A percentile compares a stretch with the other conserved stretches of the same genome.
phyloP scores from a whole-genome alignment of 345 rosid genomes.

The Moringa oleifera region DNA sequence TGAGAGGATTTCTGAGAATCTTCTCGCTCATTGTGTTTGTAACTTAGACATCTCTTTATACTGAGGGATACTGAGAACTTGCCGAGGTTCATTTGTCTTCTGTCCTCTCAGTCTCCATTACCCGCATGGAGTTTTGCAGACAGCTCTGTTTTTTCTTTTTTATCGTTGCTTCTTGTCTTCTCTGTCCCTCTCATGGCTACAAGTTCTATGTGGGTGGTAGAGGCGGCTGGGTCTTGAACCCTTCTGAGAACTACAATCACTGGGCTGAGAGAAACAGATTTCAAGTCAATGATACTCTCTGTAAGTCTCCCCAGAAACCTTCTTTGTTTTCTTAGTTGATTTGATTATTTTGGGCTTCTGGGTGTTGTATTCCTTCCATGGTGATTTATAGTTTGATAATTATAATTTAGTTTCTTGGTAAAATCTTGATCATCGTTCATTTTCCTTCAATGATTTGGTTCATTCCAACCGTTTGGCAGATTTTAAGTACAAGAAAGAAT shows the following conservation, averaged over 20 bases:
- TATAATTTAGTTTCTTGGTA: neutral
- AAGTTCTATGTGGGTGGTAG: slow-evolving; percentile 56
- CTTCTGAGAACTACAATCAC: slow-evolving; percentile 34
- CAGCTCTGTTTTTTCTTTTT: slow-evolving; percentile 20
- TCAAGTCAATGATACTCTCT: slow-evolving; percentile 49
- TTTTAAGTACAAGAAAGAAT: slow-evolving; percentile 44
- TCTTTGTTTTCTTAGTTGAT: neutral
- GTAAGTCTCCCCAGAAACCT: slow-evolving; percentile 24
- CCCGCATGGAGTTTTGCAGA: slow-evolving; percentile 21
- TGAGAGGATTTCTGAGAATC: neutral
- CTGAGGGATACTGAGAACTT: neutral
- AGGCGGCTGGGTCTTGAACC: slow-evolving; percentile 51
- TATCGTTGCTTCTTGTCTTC: slow-evolving; percentile 18
- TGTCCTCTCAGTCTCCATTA: neutral
- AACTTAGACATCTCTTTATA: neutral
- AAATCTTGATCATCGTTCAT: too few species aligned
- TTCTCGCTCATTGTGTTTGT: neutral
- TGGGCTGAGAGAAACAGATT: slow-evolving; percentile 62
- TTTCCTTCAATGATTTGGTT: too few species aligned
- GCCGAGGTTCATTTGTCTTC: neutral
- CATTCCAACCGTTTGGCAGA: slow-evolving; percentile 14
- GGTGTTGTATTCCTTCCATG: neutral
- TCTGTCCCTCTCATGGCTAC: slow-evolving; percentile 27
- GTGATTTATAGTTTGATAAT: neutral
- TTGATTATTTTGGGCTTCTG: too few species aligned